Conservation (phyloP, 2,329 filamentous ascomycete species). For the Beauveria bassiana region DNA sequence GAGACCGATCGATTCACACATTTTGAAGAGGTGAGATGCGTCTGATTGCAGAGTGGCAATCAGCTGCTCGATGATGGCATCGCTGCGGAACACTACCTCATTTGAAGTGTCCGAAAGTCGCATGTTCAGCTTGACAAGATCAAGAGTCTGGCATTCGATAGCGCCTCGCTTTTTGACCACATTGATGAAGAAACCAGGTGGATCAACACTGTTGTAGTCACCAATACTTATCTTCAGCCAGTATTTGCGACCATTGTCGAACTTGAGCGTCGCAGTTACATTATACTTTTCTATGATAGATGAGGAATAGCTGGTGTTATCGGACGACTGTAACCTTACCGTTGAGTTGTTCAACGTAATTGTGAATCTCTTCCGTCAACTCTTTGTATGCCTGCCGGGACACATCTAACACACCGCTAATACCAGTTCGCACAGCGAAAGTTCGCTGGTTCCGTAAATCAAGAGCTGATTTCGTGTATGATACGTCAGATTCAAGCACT, state of each 20-base stretch:
- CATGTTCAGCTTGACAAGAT: conserved; percentile 72
- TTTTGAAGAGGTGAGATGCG: conserved; percentile 67
- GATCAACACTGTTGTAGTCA: conserved; percentile 51
- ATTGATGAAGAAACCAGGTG: conserved; percentile 73
- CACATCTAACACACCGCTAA: conserved; percentile 81
- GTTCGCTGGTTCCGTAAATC: conserved; percentile 84
- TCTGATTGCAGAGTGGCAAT: conserved; percentile 64
- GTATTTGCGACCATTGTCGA: conserved; percentile 70
- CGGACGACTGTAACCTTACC: conserved; percentile 34
- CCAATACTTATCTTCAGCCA: conserved; percentile 59
- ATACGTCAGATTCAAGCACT: conserved; percentile 74
- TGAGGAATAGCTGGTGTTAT: background rate
- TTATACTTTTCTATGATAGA: conserved; percentile 41
- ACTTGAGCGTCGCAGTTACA: conserved; percentile 61
- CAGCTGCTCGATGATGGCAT: conserved; percentile 64
- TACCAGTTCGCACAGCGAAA: conserved; percentile 80
- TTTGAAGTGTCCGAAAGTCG: conserved; percentile 74
- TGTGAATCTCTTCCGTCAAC: conserved; percentile 67
- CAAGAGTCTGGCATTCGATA: conserved; percentile 81
- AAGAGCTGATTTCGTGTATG: conserved; percentile 68
- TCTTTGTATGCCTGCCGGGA: conserved; percentile 87
- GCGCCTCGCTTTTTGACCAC: conserved; percentile 61
- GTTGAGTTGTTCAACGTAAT: conserved; percentile 60
- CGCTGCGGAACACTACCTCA: conserved; percentile 77
- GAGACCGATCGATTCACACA: conserved; percentile 79